Evolutionary conservation across 1,284 basidiomycete species (phyloP), one percentile per base, ranked within the genome.

Genomic region (Moniliophthora roreri): DNA sequence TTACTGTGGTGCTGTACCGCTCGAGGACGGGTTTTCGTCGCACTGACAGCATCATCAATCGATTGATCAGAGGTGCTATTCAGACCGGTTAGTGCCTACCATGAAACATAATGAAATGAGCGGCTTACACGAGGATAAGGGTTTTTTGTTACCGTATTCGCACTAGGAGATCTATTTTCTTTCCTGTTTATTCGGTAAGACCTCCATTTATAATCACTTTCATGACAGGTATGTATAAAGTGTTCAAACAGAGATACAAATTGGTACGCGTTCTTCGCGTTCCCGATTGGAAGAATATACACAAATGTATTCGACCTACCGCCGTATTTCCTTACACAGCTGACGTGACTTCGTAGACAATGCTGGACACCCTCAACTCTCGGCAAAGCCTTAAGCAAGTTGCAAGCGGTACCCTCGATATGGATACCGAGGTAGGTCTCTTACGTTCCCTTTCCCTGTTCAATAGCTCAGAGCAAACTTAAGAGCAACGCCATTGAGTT

Each of bases 11-110:
- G 1, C 67, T 80, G 18, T 54, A 54, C 23, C 69, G 67, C 18
- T 73, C 72, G 3, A 66, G 72, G 42, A 78, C 76, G 5, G 78
- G 78, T 10, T 74, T 76, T 61, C 65, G 62, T n/a, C 69, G 61
- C 50, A 79, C 74, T 4, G 76, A 80, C n/a, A n/a, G n/a, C 53
- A 66, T 78, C 21, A 66, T 80, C 55, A 73, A 75, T 53, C 69
- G 71, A 28, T 64, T 79, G 1, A 78, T 79, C 54, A 69, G 77
- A 34, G 74, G 73, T 21, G 75, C 75, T 15, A 64, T 80, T 16
- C 78, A 78, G 54, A 79, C 79, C 0, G 71, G 71, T 13, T 11
- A 18, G 36, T 48, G 7, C n/a, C 7, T 15, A 15, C 16, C 9
- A 2, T 21, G 10, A 2, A 40, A 40, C 11, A 9, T 21, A n/a